Percentiles rank a stretch among this genome's conserved stretches.
Evolutionary conservation across 2,329 filamentous ascomycete genomes (phyloP).

Genomic region (Didymella pomorum): DNA sequence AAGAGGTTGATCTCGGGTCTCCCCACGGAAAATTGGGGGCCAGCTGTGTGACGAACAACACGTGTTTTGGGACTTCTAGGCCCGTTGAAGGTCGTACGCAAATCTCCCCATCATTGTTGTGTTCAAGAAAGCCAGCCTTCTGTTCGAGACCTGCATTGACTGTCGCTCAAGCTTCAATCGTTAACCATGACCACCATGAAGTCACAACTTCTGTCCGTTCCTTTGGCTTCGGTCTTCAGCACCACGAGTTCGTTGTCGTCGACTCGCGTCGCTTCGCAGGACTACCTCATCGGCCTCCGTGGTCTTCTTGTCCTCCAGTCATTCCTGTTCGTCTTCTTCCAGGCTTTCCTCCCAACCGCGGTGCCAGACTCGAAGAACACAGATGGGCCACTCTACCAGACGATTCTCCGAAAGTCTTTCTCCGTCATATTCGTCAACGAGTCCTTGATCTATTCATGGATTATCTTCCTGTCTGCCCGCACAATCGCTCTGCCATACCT

Average conservation of each 20-base stretch:
- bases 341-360: slow-evolving; percentile 55
- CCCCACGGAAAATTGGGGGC: slow-evolving; percentile 22
- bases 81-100: slow-evolving; percentile 10
- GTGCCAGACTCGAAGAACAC: slow-evolving; percentile 49
- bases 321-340: slow-evolving; percentile 57
- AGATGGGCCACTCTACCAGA: slow-evolving; percentile 52
- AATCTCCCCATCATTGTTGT: slow-evolving; percentile 1
- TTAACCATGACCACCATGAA: slow-evolving; percentile 36
- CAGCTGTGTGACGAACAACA: slow-evolving; percentile 5
- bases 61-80: slow-evolving; percentile 15
- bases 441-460: slow-evolving; percentile 55
- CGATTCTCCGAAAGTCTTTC: slow-evolving; percentile 55
- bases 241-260: slow-evolving; percentile 21
- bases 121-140: slow-evolving; percentile 6
- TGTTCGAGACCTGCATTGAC: neutral
- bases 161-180: slow-evolving; percentile 5
- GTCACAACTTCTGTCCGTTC: slow-evolving; percentile 25
- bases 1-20: slow-evolving; percentile 32
- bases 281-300: slow-evolving; percentile 55
- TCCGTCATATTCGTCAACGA: slow-evolving; percentile 58
- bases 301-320: slow-evolving; percentile 55
- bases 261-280: slow-evolving; percentile 30
- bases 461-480: slow-evolving; percentile 58
- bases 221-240: slow-evolving; percentile 26
- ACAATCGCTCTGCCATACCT: slow-evolving; percentile 56